Evolutionary conservation across 257 asterid genomes (phyloP).

Genomic region (Dorcoceras hygrometricum): DNA sequence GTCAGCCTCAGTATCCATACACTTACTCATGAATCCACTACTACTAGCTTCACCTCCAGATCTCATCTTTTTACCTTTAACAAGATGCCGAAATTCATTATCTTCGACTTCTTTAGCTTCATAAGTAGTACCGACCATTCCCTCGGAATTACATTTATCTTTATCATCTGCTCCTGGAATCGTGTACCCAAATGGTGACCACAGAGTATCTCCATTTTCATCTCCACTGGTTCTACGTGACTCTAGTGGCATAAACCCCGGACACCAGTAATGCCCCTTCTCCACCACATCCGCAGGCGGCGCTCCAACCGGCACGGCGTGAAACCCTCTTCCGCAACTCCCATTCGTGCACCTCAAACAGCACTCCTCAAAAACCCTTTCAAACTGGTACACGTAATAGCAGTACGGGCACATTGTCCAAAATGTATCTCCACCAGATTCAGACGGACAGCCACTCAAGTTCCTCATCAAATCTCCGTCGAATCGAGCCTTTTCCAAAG

Average conservation of each 20-base stretch:
- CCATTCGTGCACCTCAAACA: slow-evolving; percentile 52
- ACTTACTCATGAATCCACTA: background rate
- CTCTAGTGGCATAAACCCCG: slow-evolving; percentile 37
- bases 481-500: slow-evolving; percentile 30
- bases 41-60: slow-evolving; percentile 9
- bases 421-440: slow-evolving; percentile 33
- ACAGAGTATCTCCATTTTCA: slow-evolving; percentile 14
- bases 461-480: slow-evolving; percentile 34
- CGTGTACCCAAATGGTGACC: slow-evolving; percentile 39
- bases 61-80: slow-evolving; percentile 14
- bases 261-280: slow-evolving; percentile 45
- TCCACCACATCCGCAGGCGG: slow-evolving; percentile 43
- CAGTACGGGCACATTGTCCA: slow-evolving; percentile 77
- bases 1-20: background rate
- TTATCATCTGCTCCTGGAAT: background rate
- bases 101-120: slow-evolving; percentile 26
- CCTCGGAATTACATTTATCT: slow-evolving; percentile 21
- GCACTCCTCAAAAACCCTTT: slow-evolving; percentile 37
- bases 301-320: slow-evolving; percentile 38
- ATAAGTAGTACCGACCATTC: slow-evolving; percentile 11
- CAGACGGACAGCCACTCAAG: slow-evolving; percentile 7
- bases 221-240: slow-evolving; percentile 15
- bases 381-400: slow-evolving; percentile 48
- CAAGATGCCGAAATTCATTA: slow-evolving; percentile 1
- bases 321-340: slow-evolving; percentile 43